Evolutionary conservation across 129 eudicot species (phyloP).

Genomic region (Flaveria brownii): DNA sequence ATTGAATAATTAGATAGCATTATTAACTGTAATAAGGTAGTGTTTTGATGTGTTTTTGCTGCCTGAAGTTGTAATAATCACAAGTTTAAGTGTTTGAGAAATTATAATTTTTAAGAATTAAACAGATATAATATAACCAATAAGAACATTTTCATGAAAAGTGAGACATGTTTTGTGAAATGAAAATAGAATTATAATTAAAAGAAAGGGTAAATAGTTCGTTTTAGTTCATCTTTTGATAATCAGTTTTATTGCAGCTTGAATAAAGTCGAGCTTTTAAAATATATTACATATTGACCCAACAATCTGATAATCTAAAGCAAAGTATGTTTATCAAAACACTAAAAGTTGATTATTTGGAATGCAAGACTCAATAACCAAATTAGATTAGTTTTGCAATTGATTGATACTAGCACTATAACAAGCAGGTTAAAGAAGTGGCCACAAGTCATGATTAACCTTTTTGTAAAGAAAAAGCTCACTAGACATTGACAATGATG

Average conservation of each 20-base stretch:
- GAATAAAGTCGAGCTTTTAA: not conserved
- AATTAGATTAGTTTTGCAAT: slow-evolving; percentile 6
- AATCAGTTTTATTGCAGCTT: not conserved
- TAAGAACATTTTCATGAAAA: not conserved
- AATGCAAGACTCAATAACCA: not conserved
- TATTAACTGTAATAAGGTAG: not conserved
- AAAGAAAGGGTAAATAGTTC: not conserved
- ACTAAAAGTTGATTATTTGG: not conserved
- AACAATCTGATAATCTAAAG: not conserved
- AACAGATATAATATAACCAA: not conserved
- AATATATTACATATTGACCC: not conserved
- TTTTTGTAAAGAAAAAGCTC: slow-evolving; percentile 46
- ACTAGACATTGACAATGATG: slow-evolving; percentile 30
- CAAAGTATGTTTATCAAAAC: slow-evolving; percentile 9
- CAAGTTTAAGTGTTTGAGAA: not conserved
- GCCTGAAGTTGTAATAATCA: not conserved
- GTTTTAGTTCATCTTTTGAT: not conserved
- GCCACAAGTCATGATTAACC: slow-evolving; percentile 45
- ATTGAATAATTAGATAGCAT: not conserved
- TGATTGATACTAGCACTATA: slow-evolving; percentile 29
- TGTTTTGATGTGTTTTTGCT: not conserved
- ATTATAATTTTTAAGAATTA: not conserved
- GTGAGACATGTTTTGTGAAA: not conserved
- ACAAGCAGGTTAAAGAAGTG: slow-evolving; percentile 38
- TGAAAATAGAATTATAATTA: not conserved